A percentile compares a stretch with the other conserved stretches of the same genome.
Conservation (phyloP, 1,284 basidiomycete genomes). For the Ganoderma multipileum region DNA sequence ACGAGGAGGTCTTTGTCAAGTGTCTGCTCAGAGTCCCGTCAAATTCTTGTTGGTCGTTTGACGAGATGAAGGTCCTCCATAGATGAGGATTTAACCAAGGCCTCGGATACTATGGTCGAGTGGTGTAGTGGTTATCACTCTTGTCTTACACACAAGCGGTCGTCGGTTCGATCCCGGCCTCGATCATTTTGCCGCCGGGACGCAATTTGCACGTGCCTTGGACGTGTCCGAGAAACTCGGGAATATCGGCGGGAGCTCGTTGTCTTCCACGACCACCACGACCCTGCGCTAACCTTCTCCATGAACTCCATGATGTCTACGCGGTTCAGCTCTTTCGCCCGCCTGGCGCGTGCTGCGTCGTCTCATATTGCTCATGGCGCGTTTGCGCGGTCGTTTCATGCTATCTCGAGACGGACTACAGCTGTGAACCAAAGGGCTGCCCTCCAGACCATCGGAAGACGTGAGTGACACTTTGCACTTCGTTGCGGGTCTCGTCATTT, state of each 20-base stretch:
- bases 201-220: not conserved
- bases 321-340: not conserved
- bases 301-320: not conserved
- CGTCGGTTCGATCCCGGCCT: constrained; percentile 35
- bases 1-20: too few relatives aligned
- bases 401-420: not conserved
- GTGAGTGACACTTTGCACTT: not conserved
- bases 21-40: too few relatives aligned
- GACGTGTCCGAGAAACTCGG: not conserved
- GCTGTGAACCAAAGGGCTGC: not conserved
- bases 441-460: not conserved
- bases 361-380: not conserved
- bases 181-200: constrained; percentile 17
- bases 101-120: constrained; percentile 18
- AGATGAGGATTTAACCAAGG: too few relatives aligned
- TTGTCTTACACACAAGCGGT: constrained; percentile 35
- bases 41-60: too few relatives aligned
- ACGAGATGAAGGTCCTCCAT: too few relatives aligned
- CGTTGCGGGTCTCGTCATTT: not conserved
- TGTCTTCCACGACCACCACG: not conserved
- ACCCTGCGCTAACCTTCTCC: not conserved
- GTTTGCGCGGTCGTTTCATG: not conserved
- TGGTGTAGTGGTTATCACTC: constrained; percentile 36
- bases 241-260: not conserved
- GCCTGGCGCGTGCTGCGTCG: not conserved